phyloP scores from a whole-genome alignment of 2,329 filamentous ascomycete genomes.

The Dryadomyces sulphureus region DNA sequence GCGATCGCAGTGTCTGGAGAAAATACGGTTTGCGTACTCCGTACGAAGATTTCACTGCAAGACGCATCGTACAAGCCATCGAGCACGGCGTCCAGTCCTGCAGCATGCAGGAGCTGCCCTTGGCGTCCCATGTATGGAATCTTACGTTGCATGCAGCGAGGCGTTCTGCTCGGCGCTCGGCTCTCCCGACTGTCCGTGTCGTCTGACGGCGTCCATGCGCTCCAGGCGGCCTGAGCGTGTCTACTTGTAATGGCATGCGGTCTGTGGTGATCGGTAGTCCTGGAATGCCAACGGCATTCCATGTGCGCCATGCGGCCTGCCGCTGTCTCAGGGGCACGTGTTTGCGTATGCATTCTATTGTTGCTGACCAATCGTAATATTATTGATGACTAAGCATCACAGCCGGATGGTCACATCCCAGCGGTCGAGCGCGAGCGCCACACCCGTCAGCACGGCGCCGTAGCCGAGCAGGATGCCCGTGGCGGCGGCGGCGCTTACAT shows the following conservation, averaged over 20 bases:
- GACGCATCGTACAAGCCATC: too few species aligned
- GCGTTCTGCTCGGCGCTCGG: not conserved
- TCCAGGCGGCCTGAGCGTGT: too few species aligned
- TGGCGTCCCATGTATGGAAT: too few species aligned
- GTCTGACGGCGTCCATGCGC: not conserved
- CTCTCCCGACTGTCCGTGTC: not conserved
- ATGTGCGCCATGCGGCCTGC: not conserved
- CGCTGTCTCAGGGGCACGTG: not conserved
- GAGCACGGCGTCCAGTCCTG: too few species aligned
- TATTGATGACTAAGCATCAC: too few species aligned
- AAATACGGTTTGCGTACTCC: too few species aligned
- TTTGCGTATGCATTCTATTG: too few species aligned
- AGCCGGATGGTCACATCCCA: conserved; percentile 58
- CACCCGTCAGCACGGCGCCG: conserved; percentile 46
- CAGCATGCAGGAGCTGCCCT: too few species aligned
- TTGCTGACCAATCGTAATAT: not conserved
- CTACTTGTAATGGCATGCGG: not conserved
- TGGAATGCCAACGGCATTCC: not conserved
- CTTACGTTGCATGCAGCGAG: not conserved
- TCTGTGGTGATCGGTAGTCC: too few species aligned
- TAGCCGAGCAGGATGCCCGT: conserved; percentile 68
- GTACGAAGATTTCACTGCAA: too few species aligned
- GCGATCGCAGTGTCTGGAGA: too few species aligned
- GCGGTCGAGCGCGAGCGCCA: conserved; percentile 53
- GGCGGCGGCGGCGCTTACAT: conserved; percentile 46